Evolutionary conservation across 768 basidiomycete genomes (phyloP), one percentile per base, ranked within the genome.

Genomic region (Neoboletus subvelutipes): DNA sequence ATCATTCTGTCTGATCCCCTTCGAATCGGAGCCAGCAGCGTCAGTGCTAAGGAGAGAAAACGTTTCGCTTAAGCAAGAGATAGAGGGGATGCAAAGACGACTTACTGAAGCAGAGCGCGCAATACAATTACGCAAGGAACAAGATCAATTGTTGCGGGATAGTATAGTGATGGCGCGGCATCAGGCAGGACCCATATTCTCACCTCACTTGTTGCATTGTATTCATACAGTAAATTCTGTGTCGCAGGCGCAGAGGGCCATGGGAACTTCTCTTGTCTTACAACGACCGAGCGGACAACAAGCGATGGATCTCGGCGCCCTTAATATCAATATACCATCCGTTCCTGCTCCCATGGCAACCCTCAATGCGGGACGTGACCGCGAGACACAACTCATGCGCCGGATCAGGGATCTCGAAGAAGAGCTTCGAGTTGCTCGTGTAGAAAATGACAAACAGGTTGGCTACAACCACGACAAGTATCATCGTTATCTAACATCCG

Each of bases 391-490:
- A 57, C 70, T 78, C n/a, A 55, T 75, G 46, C 74, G 79, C 37
- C 75, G 77, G 34, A 77, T 82, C 49, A 85, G 89, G 60, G 92
- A 94, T 65, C 78, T 92, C 3, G 92, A 94, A 64, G 91, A 92
- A 45, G 92, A 94, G 58, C 71, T 88, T 18, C 80, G 87, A 54
- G 60, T 68, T 18, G 69, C 87, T 52, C 80, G 83, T 47, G 73
- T 72, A 31, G 92, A 94, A 58, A 92, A 91, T 62, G 91, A 92
- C 68, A 91, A 91, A 73, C 86, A 92, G 76, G 91, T 90, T 49
- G 15, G 83, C 73, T 41, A 33, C 42, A 22, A 47, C 39, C 29
- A 42, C 46, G 31, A 51, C 24, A 34, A 45, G 57, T 53, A 42
- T 22, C 40, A n/a, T 24, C 54, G 13, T 56, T 33, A 36, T 56